Evolutionary conservation across 257 asterid species (phyloP).

Genomic region (Eustoma russellianum): DNA sequence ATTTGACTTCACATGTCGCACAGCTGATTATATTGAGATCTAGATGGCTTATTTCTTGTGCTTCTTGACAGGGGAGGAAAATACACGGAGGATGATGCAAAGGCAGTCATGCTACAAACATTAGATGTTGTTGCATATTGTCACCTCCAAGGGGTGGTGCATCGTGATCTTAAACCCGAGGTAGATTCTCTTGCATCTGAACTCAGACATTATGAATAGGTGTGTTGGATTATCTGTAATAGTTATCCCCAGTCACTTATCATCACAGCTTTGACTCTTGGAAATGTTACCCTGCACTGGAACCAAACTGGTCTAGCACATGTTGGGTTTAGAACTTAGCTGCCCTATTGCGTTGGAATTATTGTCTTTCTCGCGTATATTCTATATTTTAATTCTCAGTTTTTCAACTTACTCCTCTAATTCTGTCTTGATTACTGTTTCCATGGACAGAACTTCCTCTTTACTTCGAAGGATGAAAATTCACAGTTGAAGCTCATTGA

Average conservation of each 20-base stretch:
- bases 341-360: too few species aligned
- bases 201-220: too few species aligned
- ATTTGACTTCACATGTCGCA: constrained; percentile 4
- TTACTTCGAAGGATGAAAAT: constrained; percentile 40
- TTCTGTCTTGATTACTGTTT: constrained; percentile 7
- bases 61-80: constrained; percentile 43
- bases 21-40: background rate
- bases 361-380: too few species aligned
- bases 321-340: too few species aligned
- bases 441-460: constrained; percentile 48
- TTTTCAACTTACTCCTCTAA: background rate
- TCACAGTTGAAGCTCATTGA: constrained; percentile 55
- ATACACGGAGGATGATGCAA: constrained; percentile 55
- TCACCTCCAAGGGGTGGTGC: constrained; percentile 65
- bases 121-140: constrained; percentile 45
- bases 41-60: background rate
- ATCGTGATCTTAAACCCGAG: constrained; percentile 82
- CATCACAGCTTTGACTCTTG: too few species aligned
- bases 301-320: too few species aligned
- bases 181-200: constrained; percentile 12
- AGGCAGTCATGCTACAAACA: constrained; percentile 46
- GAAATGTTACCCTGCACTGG: too few species aligned
- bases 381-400: background rate
- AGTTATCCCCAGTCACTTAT: too few species aligned
- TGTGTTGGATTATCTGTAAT: too few species aligned